Percentiles rank a stretch among this genome's conserved stretches.
These are phyloP conservation scores for Viola pubescens DNA, from an alignment of 441 rosid species.

Conservation along the genomic window DNA sequence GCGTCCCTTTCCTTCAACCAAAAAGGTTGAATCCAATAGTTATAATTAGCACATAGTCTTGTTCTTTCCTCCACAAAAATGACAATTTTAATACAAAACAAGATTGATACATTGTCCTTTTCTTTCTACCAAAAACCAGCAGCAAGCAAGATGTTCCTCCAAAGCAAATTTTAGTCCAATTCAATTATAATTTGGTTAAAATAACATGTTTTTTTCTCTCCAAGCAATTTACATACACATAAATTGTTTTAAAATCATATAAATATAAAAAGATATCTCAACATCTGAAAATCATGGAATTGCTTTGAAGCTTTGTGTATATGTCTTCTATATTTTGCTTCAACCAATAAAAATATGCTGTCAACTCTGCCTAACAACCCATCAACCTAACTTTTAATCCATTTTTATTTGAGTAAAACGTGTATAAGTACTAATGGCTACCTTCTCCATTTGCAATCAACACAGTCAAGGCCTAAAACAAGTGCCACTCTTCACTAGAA, in stretches of 20 bases:
- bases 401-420: not conserved
- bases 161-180: slow-evolving; percentile 19
- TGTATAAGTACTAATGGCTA: slow-evolving; percentile 13
- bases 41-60: not conserved
- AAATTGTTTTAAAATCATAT: too few species aligned
- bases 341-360: slow-evolving; percentile 23
- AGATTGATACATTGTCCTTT: too few species aligned
- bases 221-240: too few species aligned
- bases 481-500: not conserved
- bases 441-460: not conserved
- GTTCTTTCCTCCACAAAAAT: too few species aligned
- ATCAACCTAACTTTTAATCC: not conserved
- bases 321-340: slow-evolving; percentile 14
- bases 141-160: slow-evolving; percentile 36
- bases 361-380: slow-evolving; percentile 15
- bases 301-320: slow-evolving; percentile 45
- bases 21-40: slow-evolving; percentile 8
- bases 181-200: not conserved
- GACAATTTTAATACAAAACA: too few species aligned
- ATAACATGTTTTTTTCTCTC: too few species aligned
- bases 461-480: not conserved
- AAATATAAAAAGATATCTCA: slow-evolving; percentile 32
- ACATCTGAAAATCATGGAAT: slow-evolving; percentile 29
- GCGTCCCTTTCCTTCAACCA: slow-evolving; percentile 37
- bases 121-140: slow-evolving; percentile 4